These are phyloP conservation scores for Fusarium neocosmosporiellum DNA, from an alignment of 2,329 filamentous ascomycete species.

Conservation along the genomic window DNA sequence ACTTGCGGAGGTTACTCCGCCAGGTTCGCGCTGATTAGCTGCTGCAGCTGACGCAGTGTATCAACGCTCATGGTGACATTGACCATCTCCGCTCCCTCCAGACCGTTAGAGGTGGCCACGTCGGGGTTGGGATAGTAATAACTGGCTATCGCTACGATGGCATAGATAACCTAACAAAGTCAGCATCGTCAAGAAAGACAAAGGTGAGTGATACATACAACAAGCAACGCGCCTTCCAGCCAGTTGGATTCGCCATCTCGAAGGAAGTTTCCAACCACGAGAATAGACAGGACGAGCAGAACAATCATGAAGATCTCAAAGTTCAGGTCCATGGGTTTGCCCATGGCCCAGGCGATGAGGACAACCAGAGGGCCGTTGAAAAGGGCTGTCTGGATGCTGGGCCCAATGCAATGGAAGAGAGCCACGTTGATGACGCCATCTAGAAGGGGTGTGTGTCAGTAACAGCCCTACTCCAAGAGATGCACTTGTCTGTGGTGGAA, in stretches of 20 bases:
- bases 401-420: constrained; percentile 77
- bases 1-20: constrained; percentile 6
- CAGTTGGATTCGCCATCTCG: constrained; percentile 81
- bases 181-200: neutral
- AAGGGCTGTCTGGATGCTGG: constrained; percentile 80
- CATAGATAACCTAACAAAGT: constrained; percentile 50
- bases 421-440: constrained; percentile 76
- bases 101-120: constrained; percentile 49
- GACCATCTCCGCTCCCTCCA: constrained; percentile 38
- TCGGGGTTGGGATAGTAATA: constrained; percentile 59
- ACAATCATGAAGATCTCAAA: constrained; percentile 84
- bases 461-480: fast-evolving
- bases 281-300: constrained; percentile 76
- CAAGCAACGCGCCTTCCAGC: constrained; percentile 77
- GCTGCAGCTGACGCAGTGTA: constrained; percentile 42
- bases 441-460: constrained; percentile 6
- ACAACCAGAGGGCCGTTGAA: constrained; percentile 80
- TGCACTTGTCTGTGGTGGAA: fast-evolving
- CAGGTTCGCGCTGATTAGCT: constrained; percentile 36
- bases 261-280: constrained; percentile 81
- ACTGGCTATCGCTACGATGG: constrained; percentile 58
- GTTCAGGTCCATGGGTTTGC: constrained; percentile 73
- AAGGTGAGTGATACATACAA: constrained; percentile 54
- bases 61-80: constrained; percentile 48
- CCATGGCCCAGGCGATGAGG: constrained; percentile 76